These are phyloP conservation scores for Geotrichum aggregatum DNA, from an alignment of 1,139 yeast species.

Conservation along the genomic window DNA sequence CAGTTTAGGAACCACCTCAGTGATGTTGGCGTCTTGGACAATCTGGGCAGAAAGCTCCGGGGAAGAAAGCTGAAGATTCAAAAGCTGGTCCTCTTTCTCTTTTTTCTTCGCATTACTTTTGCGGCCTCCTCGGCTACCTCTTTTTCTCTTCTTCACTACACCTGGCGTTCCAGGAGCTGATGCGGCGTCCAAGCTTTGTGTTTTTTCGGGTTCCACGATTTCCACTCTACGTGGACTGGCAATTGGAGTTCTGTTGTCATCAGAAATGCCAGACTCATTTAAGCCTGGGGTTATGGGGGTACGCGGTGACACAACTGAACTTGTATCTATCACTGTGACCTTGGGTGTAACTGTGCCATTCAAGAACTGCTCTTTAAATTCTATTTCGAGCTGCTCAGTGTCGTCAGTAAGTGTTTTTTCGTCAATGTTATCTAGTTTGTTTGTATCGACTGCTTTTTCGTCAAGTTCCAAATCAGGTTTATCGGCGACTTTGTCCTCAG, in stretches of 20 bases:
- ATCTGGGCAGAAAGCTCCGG: conserved; percentile 13
- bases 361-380: neutral
- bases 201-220: conserved; percentile 26
- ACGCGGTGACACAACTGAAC: neutral
- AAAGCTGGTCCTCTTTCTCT: conserved; percentile 8
- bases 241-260: neutral
- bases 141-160: conserved; percentile 53
- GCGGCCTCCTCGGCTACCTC: conserved; percentile 86
- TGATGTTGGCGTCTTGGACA: conserved; percentile 14
- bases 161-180: conserved; percentile 16
- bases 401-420: neutral
- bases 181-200: neutral
- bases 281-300: neutral
- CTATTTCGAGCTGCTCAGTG: neutral
- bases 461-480: neutral
- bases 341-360: conserved; percentile 4
- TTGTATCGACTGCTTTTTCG: neutral
- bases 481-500: neutral
- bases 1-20: neutral
- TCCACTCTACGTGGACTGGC: conserved; percentile 21
- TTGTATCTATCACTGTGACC: neutral
- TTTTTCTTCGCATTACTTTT: conserved; percentile 34
- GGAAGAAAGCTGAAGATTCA: conserved; percentile 14
- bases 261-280: neutral
- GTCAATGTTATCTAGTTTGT: neutral